Evolutionary conservation across 805 yeast species (phyloP).

Genomic region (Maudiozyma saulgeensis): DNA sequence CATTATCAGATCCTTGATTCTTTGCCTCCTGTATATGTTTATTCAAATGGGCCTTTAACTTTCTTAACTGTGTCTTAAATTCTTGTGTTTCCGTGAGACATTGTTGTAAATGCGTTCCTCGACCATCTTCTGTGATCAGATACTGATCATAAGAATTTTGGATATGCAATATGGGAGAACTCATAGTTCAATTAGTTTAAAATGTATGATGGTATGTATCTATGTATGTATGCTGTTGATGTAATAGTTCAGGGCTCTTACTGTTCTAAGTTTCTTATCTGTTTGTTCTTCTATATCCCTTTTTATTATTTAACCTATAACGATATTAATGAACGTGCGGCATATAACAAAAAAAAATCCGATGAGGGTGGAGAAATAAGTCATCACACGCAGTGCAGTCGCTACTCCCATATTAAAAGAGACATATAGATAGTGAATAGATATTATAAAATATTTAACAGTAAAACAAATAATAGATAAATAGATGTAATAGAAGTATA

Average conservation of each 20-base stretch:
- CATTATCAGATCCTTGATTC: slow-evolving; percentile 2
- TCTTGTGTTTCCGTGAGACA: slow-evolving; percentile 27
- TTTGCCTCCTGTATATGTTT: slow-evolving; percentile 23
- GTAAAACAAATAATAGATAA: neutral
- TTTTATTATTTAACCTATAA: no score
- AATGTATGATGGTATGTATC: neutral
- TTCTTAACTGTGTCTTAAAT: slow-evolving; percentile 31
- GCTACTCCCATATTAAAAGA: no score
- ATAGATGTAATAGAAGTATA: neutral
- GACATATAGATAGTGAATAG: no score
- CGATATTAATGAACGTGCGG: no score
- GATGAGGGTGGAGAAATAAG: no score
- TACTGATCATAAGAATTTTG: slow-evolving; percentile 11
- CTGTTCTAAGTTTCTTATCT: neutral
- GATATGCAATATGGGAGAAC: slow-evolving; percentile 10
- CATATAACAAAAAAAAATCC: no score
- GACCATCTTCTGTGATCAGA: slow-evolving; percentile 8
- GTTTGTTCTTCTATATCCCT: no score
- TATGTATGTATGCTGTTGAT: neutral
- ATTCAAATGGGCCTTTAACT: slow-evolving; percentile 35
- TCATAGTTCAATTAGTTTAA: neutral
- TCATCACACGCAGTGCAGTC: no score
- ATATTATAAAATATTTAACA: no score
- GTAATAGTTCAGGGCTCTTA: neutral
- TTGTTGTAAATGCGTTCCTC: slow-evolving; percentile 14